A percentile compares a stretch with the other conserved stretches of the same genome.
Evolutionary conservation across 176 grass and related monocot genomes (phyloP).

Genomic region (Aegilops sharonensis): DNA sequence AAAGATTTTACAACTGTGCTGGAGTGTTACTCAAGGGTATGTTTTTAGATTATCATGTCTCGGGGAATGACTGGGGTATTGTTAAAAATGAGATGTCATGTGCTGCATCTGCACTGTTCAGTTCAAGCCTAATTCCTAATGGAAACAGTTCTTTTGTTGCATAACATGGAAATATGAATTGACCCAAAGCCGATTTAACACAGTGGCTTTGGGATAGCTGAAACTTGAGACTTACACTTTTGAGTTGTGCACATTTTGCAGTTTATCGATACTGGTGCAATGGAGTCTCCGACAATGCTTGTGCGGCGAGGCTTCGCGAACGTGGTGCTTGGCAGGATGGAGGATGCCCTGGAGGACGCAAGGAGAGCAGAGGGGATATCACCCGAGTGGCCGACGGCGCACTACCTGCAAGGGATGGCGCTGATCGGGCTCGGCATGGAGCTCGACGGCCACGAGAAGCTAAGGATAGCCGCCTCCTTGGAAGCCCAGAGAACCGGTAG

Average conservation of each 20-base stretch:
- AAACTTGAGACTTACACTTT: not conserved
- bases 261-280: constrained; percentile 60
- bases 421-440: constrained; percentile 65
- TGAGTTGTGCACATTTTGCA: constrained; percentile 29
- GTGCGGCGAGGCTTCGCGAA: constrained; percentile 62
- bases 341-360: constrained; percentile 65
- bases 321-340: constrained; percentile 43
- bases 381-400: constrained; percentile 58
- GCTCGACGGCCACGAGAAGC: constrained; percentile 48
- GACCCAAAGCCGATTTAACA: not conserved
- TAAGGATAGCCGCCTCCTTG: constrained; percentile 52
- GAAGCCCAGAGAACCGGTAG: constrained; percentile 61
- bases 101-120: not conserved
- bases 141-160: not conserved
- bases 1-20: constrained; percentile 71
- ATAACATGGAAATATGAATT: not conserved
- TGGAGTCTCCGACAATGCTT: constrained; percentile 64
- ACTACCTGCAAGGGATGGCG: constrained; percentile 62
- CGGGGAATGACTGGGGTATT: not conserved
- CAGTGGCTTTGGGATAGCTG: not conserved
- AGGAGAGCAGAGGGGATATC: constrained; percentile 59
- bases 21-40: constrained; percentile 65
- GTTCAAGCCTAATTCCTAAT: not conserved
- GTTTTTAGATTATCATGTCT: not conserved
- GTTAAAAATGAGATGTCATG: not conserved